phyloP scores from a whole-genome alignment of 148 eudicot species.

The Chenopodium formosanum region DNA sequence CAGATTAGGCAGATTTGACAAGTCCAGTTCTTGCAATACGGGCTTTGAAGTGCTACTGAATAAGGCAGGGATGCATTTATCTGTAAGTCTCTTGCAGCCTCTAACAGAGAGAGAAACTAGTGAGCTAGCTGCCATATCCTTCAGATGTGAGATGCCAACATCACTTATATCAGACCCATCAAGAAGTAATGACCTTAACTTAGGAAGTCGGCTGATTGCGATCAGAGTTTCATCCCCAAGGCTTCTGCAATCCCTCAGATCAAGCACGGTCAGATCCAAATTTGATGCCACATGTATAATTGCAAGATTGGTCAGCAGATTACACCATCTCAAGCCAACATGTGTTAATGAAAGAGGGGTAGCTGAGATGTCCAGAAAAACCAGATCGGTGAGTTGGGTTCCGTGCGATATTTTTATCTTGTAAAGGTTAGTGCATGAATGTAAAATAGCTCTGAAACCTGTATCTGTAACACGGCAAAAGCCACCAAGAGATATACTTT shows the following conservation, averaged over 20 bases:
- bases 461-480: conserved; percentile 93
- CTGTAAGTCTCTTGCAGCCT: conserved; percentile 94
- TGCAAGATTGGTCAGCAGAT: conserved; percentile 71
- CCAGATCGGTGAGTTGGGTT: conserved; percentile 78
- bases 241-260: conserved; percentile 85
- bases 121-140: conserved; percentile 43
- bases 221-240: conserved; percentile 82
- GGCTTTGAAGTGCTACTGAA: conserved; percentile 51
- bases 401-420: conserved; percentile 77
- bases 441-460: conserved; percentile 74
- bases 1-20: conserved; percentile 81
- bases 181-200: conserved; percentile 57
- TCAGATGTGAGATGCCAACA: conserved; percentile 62
- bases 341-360: conserved; percentile 78
- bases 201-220: conserved; percentile 57
- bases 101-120: conserved; percentile 68
- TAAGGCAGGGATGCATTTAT: conserved; percentile 64
- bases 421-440: conserved; percentile 68
- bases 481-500: conserved; percentile 93
- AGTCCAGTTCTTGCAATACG: conserved; percentile 74
- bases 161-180: conserved; percentile 87
- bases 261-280: conserved; percentile 63
- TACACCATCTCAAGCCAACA: conserved; percentile 92
- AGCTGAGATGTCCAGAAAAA: conserved; percentile 83
- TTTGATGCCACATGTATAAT: conserved; percentile 62